These are phyloP conservation scores for Ophiostoma piceae DNA, from an alignment of 2,329 filamentous ascomycete species.

Conservation along the genomic window DNA sequence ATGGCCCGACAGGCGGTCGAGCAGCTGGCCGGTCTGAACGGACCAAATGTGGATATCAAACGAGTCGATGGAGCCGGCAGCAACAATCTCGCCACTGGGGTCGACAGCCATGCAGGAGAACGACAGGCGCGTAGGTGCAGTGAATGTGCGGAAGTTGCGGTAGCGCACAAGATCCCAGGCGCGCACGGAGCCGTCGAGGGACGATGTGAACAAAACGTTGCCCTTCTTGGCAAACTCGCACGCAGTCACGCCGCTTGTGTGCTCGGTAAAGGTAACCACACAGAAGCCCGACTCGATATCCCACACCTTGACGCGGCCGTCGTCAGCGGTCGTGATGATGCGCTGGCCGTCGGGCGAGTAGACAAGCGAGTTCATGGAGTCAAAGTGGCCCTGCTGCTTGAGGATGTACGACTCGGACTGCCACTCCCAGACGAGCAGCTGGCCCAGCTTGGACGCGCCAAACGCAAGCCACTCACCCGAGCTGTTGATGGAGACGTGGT, in stretches of 20 bases:
- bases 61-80: constrained; percentile 88
- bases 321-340: constrained; percentile 89
- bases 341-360: constrained; percentile 93
- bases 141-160: constrained; percentile 96
- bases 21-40: constrained; percentile 90
- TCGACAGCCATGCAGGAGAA: constrained; percentile 97
- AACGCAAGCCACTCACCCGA: constrained; percentile 96
- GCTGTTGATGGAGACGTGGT: constrained; percentile 89
- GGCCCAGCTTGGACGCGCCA: constrained; percentile 88
- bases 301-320: constrained; percentile 98
- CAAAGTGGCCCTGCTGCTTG: constrained; percentile 96
- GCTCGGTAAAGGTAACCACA: constrained; percentile 95
- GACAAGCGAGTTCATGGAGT: constrained; percentile 86
- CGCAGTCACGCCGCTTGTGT: constrained; percentile 87
- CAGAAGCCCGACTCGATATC: constrained; percentile 95
- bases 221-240: constrained; percentile 94
- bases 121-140: constrained; percentile 81
- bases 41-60: constrained; percentile 99
- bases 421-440: constrained; percentile 99
- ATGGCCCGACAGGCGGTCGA: constrained; percentile 86
- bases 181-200: constrained; percentile 85
- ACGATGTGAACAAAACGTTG: constrained; percentile 92
- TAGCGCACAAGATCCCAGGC: constrained; percentile 96
- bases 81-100: constrained; percentile 91
- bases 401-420: constrained; percentile 98